Evolutionary conservation across 148 eudicot species (phyloP).

Genomic region (Salicornia ramosissima): DNA sequence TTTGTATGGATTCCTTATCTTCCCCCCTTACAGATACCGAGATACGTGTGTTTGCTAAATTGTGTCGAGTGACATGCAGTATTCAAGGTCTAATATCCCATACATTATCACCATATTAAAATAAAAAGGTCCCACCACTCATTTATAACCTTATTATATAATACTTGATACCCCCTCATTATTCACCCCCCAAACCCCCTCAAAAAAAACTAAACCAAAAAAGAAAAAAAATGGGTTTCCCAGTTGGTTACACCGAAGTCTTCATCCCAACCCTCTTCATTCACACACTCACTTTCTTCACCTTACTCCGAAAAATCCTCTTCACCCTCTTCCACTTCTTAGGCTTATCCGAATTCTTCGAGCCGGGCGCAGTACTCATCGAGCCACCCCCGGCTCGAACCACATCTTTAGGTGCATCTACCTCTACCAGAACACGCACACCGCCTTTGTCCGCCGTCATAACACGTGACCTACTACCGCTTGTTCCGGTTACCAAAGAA

Average conservation of each 20-base stretch:
- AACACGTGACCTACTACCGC: conserved; percentile 27
- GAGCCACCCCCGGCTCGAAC: neutral
- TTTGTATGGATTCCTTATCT: too few relatives aligned
- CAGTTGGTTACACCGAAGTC: conserved; percentile 31
- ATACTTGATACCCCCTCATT: neutral
- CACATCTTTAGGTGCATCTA: neutral
- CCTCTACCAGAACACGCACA: too few relatives aligned
- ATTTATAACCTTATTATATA: neutral
- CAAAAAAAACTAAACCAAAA: neutral
- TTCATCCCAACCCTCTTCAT: conserved; percentile 32
- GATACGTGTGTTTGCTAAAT: too few relatives aligned
- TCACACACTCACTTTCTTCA: conserved; percentile 28
- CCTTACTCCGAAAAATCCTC: conserved; percentile 17
- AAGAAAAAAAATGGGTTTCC: conserved; percentile 30
- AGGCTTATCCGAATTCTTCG: conserved; percentile 20
- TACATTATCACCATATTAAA: too few relatives aligned
- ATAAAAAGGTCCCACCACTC: neutral
- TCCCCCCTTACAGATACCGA: too few relatives aligned
- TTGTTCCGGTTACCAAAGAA: conserved; percentile 13
- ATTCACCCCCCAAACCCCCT: neutral
- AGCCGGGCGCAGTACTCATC: conserved; percentile 8
- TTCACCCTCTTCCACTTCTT: conserved; percentile 19
- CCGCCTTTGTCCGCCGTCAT: conserved; percentile 18
- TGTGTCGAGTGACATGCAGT: too few relatives aligned
- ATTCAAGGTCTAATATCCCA: too few relatives aligned